Base-by-base conservation (phyloP, 352 stramenopile species). In the Phytopythium chamaehyphon region DNA sequence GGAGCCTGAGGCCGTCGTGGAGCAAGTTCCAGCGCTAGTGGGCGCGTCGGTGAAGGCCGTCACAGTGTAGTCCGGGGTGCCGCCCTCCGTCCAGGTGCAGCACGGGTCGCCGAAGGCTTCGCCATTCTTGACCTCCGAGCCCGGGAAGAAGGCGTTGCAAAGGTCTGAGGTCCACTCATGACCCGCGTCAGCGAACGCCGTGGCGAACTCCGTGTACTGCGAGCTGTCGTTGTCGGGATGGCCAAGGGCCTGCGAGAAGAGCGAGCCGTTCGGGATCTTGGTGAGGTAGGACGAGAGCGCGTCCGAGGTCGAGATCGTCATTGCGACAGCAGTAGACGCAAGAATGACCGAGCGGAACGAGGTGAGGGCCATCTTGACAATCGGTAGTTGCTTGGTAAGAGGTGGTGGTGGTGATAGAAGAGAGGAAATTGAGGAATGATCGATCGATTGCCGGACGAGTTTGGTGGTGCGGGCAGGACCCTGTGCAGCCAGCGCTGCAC, bases 261-360 rank as follows among this genome's bases (percentile, higher is more conserved):
- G 39, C 7, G 50, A 59, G 24, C 69, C 67, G 60, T 83, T 83
- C 44, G 72, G 72, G 26, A 80, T 42, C 35, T 74, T 57, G 21
- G 45, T 38, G 16, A 71, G 40, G 51, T 73, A 83, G 51, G 55
- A 64, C 47, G 61, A 51, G 26, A 49, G 43, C 46, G 31, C 21
- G 19, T 33, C 35, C 21, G 47, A 22, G 47, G 47, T 36, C 33
- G 35, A 19, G 12, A 43, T 16, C 31, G 42, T 19, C 33, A 44
- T 22, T 4, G 15, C 10, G 43, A 33, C 21, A 6, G 45, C 39
- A 33, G 28, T 9, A 9, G 28, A 5, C 28, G 28, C 28, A 9
- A 33, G 28, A 9, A 33, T 33, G 28, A 33, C 9, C 28, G 28
- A 33, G 28, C 28, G 28, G 9, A 33, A 33, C 28, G 28, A 33